Conservation (phyloP, 805 yeast species). For the Wickerhamomyces ciferrii region DNA sequence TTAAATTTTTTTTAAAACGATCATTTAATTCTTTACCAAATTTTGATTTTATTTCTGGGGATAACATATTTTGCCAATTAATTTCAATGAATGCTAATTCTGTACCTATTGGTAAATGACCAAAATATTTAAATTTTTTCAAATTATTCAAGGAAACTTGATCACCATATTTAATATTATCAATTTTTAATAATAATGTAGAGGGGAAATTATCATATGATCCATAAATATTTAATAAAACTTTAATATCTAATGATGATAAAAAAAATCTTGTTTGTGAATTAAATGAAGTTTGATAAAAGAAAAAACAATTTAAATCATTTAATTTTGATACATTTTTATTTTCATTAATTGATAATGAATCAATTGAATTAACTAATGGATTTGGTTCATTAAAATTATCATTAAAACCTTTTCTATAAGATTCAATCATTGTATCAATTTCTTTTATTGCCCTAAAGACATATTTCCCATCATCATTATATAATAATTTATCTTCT, state of each 20-base stretch:
- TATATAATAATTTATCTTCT: conserved; percentile 54
- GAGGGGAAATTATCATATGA: conserved; percentile 67
- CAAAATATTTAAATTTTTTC: conserved; percentile 64
- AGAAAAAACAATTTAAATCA: conserved; percentile 51
- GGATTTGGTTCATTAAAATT: conserved; percentile 14
- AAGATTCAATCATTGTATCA: conserved; percentile 36
- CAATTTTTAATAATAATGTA: conserved; percentile 54
- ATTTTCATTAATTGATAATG: conserved; percentile 8
- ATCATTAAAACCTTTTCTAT: conserved; percentile 25
- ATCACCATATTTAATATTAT: conserved; percentile 63
- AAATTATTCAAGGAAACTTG: conserved; percentile 53
- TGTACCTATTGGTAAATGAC: conserved; percentile 83
- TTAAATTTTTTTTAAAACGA: conserved; percentile 44
- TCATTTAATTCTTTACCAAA: conserved; percentile 53
- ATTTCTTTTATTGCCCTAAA: conserved; percentile 53
- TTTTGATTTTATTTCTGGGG: conserved; percentile 35
- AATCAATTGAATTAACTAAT: conserved; percentile 9
- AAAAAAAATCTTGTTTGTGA: conserved; percentile 62
- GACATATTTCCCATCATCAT: conserved; percentile 52
- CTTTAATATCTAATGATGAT: conserved; percentile 75
- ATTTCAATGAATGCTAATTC: conserved; percentile 81
- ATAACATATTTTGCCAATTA: conserved; percentile 59
- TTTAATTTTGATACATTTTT: conserved; percentile 17
- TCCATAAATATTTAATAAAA: conserved; percentile 58
- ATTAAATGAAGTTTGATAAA: conserved; percentile 73